Conservation (phyloP, 2,329 filamentous ascomycete species). For the Leptodontidium sp. region DNA sequence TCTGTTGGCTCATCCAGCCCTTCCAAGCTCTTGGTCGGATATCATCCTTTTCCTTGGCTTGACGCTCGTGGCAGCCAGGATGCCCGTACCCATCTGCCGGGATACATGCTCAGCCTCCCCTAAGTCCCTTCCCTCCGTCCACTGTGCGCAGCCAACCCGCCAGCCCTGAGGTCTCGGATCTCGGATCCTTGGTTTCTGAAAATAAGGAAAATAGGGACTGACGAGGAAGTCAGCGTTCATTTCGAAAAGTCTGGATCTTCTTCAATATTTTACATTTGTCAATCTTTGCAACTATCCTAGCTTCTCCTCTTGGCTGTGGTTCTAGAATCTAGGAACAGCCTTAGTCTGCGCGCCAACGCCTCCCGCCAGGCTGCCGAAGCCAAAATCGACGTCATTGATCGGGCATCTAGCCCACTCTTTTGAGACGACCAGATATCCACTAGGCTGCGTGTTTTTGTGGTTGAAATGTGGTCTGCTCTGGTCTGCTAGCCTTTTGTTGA, state of each 20-base stretch:
- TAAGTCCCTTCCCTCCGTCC: not conserved
- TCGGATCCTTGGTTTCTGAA: not conserved
- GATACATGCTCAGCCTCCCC: conserved; percentile 7
- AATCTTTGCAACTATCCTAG: conserved; percentile 6
- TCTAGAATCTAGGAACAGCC: conserved; percentile 8
- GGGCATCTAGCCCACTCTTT: conserved; percentile 1
- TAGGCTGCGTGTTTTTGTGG: not conserved
- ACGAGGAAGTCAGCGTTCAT: not conserved
- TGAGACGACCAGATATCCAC: conserved; percentile 16
- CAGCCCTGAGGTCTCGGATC: conserved; percentile 1
- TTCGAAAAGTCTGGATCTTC: conserved; percentile 1
- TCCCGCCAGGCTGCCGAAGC: conserved; percentile 4
- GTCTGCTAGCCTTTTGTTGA: conserved; percentile 23
- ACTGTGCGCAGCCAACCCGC: not conserved
- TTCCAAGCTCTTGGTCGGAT: too few species aligned
- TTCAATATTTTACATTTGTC: not conserved
- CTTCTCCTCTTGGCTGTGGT: not conserved
- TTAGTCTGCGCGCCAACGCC: not conserved
- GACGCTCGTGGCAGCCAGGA: conserved; percentile 4
- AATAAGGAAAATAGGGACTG: not conserved
- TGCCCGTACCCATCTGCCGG: not conserved
- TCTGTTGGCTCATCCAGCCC: not conserved
- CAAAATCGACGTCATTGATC: conserved; percentile 16
- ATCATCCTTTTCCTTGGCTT: not conserved
- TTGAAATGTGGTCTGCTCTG: not conserved